phyloP scores from a whole-genome alignment of 208 protist genomes.

The Pavlovales sp. region DNA sequence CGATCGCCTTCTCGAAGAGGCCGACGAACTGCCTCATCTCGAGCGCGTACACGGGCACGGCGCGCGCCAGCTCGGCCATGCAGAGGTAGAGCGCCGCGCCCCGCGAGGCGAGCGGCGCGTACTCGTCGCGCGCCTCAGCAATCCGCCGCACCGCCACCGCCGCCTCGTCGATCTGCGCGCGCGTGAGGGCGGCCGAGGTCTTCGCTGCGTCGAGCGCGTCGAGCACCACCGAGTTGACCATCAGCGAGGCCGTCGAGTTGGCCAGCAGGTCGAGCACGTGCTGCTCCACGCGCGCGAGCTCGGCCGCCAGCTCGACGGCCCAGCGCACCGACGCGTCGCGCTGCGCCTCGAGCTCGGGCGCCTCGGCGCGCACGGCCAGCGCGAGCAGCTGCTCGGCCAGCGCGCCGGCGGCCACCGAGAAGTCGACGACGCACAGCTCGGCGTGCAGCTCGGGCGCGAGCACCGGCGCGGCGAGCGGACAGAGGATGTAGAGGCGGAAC shows the following conservation, averaged over 20 bases:
- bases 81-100: constrained; percentile 96
- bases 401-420: constrained; percentile 91
- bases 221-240: constrained; percentile 78
- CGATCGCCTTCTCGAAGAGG: constrained; percentile 88
- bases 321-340: constrained; percentile 84
- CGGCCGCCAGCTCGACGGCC: constrained; percentile 49
- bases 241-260: constrained; percentile 64
- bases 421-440: constrained; percentile 96
- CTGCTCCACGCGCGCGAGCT: constrained; percentile 84
- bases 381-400: constrained; percentile 73
- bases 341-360: constrained; percentile 93
- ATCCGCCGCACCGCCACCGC: constrained; percentile 91
- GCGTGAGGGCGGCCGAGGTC: constrained; percentile 85
- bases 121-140: constrained; percentile 89
- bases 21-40: constrained; percentile 94
- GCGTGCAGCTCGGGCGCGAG: constrained; percentile 95
- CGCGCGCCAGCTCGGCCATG: constrained; percentile 90
- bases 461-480: constrained; percentile 92
- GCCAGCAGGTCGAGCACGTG: constrained; percentile 89
- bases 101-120: constrained; percentile 87
- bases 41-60: constrained; percentile 96
- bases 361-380: constrained; percentile 91
- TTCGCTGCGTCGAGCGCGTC: constrained; percentile 90
- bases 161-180: constrained; percentile 83
- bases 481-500: constrained; percentile 89